phyloP scores from a whole-genome alignment of 148 eudicot species.

The Rhododendron williamsianum region DNA sequence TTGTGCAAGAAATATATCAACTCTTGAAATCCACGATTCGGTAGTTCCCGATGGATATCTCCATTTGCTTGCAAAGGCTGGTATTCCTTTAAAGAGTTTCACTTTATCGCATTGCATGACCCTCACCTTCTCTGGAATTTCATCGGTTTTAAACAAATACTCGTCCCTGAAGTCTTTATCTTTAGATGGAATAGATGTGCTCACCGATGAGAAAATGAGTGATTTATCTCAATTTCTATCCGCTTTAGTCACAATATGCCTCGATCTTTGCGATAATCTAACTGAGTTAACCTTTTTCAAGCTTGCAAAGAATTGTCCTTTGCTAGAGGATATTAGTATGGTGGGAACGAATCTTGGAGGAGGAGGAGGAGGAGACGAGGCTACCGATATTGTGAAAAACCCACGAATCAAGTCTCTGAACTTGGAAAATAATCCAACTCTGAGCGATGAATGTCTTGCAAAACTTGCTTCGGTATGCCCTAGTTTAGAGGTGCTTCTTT shows the following conservation, averaged over 20 bases:
- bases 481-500: conserved; percentile 41
- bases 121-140: conserved; percentile 37
- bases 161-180: conserved; percentile 36
- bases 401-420: conserved; percentile 28
- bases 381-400: conserved; percentile 20
- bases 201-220: conserved; percentile 30
- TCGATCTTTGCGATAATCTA: conserved; percentile 34
- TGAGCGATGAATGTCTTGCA: conserved; percentile 37
- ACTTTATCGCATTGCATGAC: conserved; percentile 26
- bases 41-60: conserved; percentile 50
- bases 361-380: conserved; percentile 34
- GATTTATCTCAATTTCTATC: conserved; percentile 38
- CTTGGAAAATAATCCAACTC: conserved; percentile 12
- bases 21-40: conserved; percentile 33
- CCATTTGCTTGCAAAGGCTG: conserved; percentile 32
- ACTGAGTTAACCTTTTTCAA: conserved; percentile 17
- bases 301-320: conserved; percentile 24
- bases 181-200: conserved; percentile 31
- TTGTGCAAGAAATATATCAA: conserved; percentile 28
- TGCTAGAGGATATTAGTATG: conserved; percentile 42
- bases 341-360: conserved; percentile 33
- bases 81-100: conserved; percentile 46
- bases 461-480: conserved; percentile 49
- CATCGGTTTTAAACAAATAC: conserved; percentile 29
- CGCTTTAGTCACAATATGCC: conserved; percentile 33